Base-by-base conservation (phyloP, 192 early-diverging fungal genomes). In the Backusella macrospora region DNA sequence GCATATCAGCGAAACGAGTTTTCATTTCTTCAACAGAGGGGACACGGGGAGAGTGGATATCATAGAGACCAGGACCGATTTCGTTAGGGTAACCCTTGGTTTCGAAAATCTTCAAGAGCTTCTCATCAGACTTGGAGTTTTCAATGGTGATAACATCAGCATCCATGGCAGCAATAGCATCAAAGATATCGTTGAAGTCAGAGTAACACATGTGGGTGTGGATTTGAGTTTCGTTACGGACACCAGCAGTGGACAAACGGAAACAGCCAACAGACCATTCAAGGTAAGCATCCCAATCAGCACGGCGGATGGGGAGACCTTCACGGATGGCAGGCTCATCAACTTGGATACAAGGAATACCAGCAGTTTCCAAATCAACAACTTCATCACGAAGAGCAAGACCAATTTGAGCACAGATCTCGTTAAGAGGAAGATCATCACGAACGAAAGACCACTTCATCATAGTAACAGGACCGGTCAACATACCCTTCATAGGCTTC, bases 241-340 rank as follows among this genome's bases (percentile, higher is more conserved):
- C 98, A 74, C 92, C 93, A 37, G 90, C 86, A 69, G 95, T 95
- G 65, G 95, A 86, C 64, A 99, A 88, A 76, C 92, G 88, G 92
- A 99, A 99, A 42, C 93, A 89, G 45, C 91, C 89, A 71, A 96
- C 96, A 64, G 98, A 94, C 98, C 98, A 99, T 72, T 93, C 84
- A 78, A 99, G 91, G 85, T 99, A 99, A 45, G 83, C 88, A 63
- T 89, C 90, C 89, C 93, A 96, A 79, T 98, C 94, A 65, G 86
- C 81, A 67, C 87, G 80, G 79, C 96, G 92, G 72, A 99, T 90
- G 7, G 98, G 98, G 43, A 99, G 87, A 77, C 98, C 98, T 84
- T 99, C 98, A 84, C 98, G 94, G 80, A 99, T 96, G 73, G 98
- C 98, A 29, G 98, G 96, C 86, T 99, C 98, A 85, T 99, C 98